phyloP scores from a whole-genome alignment of 2,329 filamentous ascomycete species.

The Apiospora marii region DNA sequence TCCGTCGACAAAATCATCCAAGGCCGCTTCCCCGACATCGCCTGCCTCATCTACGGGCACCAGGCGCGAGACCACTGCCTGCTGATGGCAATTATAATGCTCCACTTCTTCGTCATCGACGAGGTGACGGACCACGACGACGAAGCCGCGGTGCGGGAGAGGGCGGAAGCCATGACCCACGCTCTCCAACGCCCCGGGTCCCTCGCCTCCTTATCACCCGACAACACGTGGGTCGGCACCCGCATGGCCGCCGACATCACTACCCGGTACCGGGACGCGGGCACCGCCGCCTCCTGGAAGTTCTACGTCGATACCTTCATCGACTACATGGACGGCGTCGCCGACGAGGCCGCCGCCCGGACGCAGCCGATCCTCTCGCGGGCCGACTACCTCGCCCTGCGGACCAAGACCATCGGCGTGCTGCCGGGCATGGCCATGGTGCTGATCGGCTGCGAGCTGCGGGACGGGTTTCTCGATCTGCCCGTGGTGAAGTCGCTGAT shows the following conservation, averaged over 20 bases:
- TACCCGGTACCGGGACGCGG: neutral
- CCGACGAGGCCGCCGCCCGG: neutral
- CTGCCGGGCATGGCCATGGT: neutral
- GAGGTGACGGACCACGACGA: neutral
- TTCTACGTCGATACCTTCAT: neutral
- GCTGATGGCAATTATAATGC: neutral
- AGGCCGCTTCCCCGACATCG: neutral
- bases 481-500: neutral
- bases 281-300: neutral
- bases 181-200: neutral
- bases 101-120: neutral
- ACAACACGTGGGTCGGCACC: neutral
- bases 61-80: neutral
- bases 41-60: neutral
- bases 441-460: neutral
- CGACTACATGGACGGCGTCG: neutral
- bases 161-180: neutral
- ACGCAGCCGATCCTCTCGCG: neutral
- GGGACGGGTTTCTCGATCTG: neutral
- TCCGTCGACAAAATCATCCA: neutral
- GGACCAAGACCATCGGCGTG: neutral
- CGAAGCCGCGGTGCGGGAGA: neutral
- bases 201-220: neutral
- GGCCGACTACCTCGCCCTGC: neutral
- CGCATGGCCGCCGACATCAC: slow-evolving; percentile 11